Evolutionary conservation across 1,284 basidiomycete genomes (phyloP), one percentile per base, ranked within the genome.

Genomic region (Athelia psychrophila): DNA sequence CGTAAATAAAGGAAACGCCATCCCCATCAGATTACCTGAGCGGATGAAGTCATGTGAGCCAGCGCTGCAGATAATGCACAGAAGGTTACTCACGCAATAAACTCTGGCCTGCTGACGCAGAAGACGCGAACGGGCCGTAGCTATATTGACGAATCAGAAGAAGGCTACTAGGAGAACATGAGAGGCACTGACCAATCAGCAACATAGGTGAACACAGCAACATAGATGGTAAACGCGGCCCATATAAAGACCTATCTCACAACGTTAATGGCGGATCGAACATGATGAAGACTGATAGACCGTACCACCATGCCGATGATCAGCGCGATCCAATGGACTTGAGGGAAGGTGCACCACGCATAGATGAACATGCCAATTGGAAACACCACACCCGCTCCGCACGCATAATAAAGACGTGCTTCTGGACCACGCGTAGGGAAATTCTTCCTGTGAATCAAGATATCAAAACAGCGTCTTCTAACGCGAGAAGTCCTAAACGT

Each of bases 61-160:
- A 45, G n/a, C 30, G 33, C 20, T 1, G 20, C 18, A 42, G 40
- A 22, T 33, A 2, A 24, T 27, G 46, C 22, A 50, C 13, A 12
- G 32, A 16, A 25, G 5, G 33, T 25, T 13, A 49, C 78, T 60
- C 69, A 81, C 88, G 77, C 55, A 77, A 81, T 36, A 91, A 70
- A 62, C 83, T 86, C 66, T 91, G 90, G 0, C 86, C 90, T 0
- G 90, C 89, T 18, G 91, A 69, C 1, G 89, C 88, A 1, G 86
- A 89, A 0, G 86, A 88, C 3, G 89, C 90, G 56, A 84, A 92
- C 1, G 83, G 77, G 1, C 84, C 84, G 54, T 88, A 88, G 59
- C 84, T 86, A 47, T 15, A 5, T 48, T 10, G 9, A 42, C 44
- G 42, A 3, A 38, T 27, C 6, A 35, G 16, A 23, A 35, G 24